Conservation (phyloP, 202 grass and related monocot species). For the Zoysia matrella region DNA sequence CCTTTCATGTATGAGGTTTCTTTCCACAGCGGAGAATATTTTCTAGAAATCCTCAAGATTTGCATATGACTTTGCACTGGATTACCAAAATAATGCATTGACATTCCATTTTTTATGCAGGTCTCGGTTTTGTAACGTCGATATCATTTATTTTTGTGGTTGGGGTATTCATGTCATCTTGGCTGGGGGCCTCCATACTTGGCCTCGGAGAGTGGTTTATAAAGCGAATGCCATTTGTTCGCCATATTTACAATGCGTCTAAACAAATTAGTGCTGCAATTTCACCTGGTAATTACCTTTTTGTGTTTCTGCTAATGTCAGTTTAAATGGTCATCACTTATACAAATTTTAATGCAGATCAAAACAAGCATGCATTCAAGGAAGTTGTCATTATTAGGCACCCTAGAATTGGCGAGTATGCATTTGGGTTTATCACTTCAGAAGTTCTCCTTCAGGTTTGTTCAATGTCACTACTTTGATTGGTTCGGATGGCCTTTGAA, state of each 20-base stretch:
- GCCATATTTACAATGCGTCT: constrained; percentile 88
- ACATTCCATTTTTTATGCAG: constrained; percentile 37
- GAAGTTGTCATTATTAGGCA: constrained; percentile 90
- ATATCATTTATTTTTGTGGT: constrained; percentile 87
- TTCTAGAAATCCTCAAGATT: background rate
- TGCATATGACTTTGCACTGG: background rate
- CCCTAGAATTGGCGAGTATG: constrained; percentile 87
- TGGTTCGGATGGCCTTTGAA: background rate
- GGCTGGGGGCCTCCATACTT: constrained; percentile 78
- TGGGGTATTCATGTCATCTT: constrained; percentile 91
- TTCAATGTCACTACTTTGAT: constrained; percentile 3
- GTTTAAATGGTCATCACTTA: constrained; percentile 30
- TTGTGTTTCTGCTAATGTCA: background rate
- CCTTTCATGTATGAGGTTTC: constrained; percentile 16
- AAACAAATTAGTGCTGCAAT: constrained; percentile 93
- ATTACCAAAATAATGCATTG: constrained; percentile 8
- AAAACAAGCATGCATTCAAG: constrained; percentile 91
- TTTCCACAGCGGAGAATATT: background rate
- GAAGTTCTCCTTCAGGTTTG: constrained; percentile 79
- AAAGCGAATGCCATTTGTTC: constrained; percentile 84
- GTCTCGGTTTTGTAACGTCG: constrained; percentile 87
- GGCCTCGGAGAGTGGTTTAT: constrained; percentile 86
- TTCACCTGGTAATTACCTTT: constrained; percentile 74
- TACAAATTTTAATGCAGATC: constrained; percentile 58
- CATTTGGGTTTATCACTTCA: constrained; percentile 93